Conservation (phyloP, 1,284 basidiomycete species). For the Sanghuangporus baumii region DNA sequence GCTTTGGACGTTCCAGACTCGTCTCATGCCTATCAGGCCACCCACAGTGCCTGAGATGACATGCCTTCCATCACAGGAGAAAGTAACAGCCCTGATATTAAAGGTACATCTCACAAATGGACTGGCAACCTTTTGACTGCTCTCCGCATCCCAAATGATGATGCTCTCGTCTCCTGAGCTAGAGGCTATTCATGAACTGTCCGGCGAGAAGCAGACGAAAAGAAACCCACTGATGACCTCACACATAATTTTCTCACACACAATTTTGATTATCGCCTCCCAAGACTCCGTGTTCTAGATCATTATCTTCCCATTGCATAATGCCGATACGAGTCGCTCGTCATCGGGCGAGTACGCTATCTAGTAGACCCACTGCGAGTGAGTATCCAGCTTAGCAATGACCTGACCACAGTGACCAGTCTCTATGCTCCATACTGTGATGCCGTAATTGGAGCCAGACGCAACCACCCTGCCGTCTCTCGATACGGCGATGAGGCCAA, state of each 20-base stretch:
- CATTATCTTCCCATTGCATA: background rate
- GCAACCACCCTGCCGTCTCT: background rate
- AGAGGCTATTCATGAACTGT: background rate
- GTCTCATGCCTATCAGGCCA: conserved; percentile 99
- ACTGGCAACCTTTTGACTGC: background rate
- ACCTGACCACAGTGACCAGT: background rate
- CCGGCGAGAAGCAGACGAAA: conserved; percentile 1
- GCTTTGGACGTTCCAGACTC: conserved; percentile 72
- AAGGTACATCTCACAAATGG: background rate
- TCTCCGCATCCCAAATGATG: background rate
- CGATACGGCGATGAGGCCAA: background rate
- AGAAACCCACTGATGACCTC: background rate
- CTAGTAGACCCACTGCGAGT: background rate
- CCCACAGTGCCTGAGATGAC: conserved; percentile 88
- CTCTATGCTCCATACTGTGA: background rate
- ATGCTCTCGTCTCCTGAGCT: background rate
- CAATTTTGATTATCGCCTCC: background rate
- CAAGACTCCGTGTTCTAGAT: conserved; percentile 1
- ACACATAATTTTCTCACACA: background rate
- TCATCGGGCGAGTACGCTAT: background rate
- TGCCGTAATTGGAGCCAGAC: background rate
- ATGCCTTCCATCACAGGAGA: conserved; percentile 12
- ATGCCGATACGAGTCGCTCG: background rate
- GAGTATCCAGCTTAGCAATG: background rate
- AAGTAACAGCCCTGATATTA: background rate